Evolutionary conservation across 306 rosid genomes (phyloP).

Genomic region (Cicer arietinum): DNA sequence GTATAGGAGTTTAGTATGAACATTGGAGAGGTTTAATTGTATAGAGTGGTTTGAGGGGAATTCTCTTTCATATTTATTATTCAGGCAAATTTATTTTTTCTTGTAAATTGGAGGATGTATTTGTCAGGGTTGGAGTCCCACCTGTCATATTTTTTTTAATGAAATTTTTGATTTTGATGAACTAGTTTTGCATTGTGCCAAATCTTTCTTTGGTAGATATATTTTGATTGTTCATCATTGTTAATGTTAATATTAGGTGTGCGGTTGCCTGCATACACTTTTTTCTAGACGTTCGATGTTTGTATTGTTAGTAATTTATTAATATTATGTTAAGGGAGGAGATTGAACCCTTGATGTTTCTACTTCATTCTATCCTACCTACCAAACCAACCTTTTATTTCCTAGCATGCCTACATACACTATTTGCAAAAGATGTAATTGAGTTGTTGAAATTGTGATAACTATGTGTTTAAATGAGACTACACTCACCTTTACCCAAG

Average conservation of each 20-base stretch:
- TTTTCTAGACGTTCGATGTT: too few species aligned
- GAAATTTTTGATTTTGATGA: constrained; percentile 31
- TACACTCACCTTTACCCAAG: too few species aligned
- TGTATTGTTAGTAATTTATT: too few species aligned
- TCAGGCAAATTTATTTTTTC: neutral
- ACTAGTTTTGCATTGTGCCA: constrained; percentile 9
- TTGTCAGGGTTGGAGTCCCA: constrained; percentile 3
- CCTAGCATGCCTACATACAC: constrained; percentile 14
- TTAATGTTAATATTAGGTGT: neutral
- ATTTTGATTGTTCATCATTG: constrained; percentile 38
- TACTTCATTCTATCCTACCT: too few species aligned
- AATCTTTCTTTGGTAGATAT: constrained; percentile 15
- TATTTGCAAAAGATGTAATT: neutral
- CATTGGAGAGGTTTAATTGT: constrained; percentile 31
- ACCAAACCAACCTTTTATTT: too few species aligned
- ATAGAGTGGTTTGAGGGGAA: constrained; percentile 29
- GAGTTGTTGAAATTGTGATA: too few species aligned
- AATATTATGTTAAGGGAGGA: too few species aligned
- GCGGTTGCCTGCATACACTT: constrained; percentile 23
- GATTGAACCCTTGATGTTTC: too few species aligned
- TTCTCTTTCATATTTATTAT: constrained; percentile 4
- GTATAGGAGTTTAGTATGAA: constrained; percentile 25
- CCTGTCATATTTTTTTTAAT: neutral
- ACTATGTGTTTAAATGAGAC: too few species aligned
- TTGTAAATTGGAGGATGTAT: constrained; percentile 17